Conservation (phyloP, 2,329 filamentous ascomycete genomes). For the Endoconidiophora laricicola region DNA sequence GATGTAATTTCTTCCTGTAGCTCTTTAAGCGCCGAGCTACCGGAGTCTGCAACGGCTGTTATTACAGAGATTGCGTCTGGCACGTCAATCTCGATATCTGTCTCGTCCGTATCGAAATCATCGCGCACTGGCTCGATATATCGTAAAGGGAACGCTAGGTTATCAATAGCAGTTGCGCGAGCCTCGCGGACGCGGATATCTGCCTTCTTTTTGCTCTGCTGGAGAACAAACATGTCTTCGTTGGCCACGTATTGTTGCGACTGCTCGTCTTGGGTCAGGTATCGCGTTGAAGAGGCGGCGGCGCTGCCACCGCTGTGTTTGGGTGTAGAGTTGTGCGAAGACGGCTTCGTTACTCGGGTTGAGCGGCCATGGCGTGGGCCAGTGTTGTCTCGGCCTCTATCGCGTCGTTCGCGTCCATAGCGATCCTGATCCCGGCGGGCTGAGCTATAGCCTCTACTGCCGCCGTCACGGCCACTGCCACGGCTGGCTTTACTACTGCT, state of each 20-base stretch:
- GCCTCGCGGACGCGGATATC: conserved; percentile 85
- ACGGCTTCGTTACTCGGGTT: conserved; percentile 39
- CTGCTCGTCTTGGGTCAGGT: conserved; percentile 59
- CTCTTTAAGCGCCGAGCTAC: conserved; percentile 49
- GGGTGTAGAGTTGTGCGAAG: conserved; percentile 10
- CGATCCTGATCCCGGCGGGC: not conserved
- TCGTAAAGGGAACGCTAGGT: conserved; percentile 76
- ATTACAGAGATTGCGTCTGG: conserved; percentile 70
- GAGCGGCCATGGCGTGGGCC: conserved; percentile 38
- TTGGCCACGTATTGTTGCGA: conserved; percentile 75
- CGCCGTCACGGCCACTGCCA: not conserved
- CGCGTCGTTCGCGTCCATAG: conserved; percentile 21
- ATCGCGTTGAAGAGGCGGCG: conserved; percentile 22
- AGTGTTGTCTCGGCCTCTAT: conserved; percentile 31
- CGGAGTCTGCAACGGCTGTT: conserved; percentile 30
- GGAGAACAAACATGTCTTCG: conserved; percentile 89
- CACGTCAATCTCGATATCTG: conserved; percentile 55
- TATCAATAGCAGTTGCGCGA: conserved; percentile 82
- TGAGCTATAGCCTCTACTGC: not conserved
- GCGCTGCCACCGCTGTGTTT: conserved; percentile 12
- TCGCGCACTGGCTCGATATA: conserved; percentile 76
- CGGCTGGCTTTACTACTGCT: not conserved
- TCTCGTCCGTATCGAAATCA: conserved; percentile 70
- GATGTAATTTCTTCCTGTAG: conserved; percentile 65
- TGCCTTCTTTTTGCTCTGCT: conserved; percentile 95